Conservation (phyloP, 2,329 filamentous ascomycete genomes). For the Westerdykella ornata region DNA sequence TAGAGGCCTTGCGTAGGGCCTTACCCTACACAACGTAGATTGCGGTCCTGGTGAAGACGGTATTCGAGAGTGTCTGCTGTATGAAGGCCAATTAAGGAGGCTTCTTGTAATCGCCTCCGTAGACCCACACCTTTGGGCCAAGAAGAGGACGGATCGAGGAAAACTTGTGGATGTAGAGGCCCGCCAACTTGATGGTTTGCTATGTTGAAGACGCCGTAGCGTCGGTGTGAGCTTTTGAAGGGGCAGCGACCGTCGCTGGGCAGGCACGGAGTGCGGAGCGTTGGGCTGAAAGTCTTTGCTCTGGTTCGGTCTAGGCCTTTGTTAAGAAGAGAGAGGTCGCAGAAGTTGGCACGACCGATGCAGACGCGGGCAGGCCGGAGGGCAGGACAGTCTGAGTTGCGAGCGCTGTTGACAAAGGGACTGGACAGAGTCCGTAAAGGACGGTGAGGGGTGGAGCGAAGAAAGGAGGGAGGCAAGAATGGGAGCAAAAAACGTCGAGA, state of each 20-base stretch:
- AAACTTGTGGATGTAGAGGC: slow-evolving; percentile 63
- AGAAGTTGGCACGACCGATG: too few relatives aligned
- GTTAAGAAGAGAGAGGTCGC: too few relatives aligned
- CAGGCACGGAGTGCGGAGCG: too few relatives aligned
- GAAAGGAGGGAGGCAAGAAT: too few relatives aligned
- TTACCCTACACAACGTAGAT: slow-evolving; percentile 36
- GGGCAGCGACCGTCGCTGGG: slow-evolving; percentile 11
- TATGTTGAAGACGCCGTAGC: slow-evolving; percentile 34
- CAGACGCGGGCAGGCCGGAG: too few relatives aligned
- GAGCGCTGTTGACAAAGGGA: too few relatives aligned
- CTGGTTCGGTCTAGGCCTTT: too few relatives aligned
- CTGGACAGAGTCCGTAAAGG: too few relatives aligned
- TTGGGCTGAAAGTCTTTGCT: too few relatives aligned
- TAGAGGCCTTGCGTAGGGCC: slow-evolving; percentile 42
- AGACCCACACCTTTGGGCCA: slow-evolving; percentile 89
- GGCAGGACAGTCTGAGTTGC: too few relatives aligned
- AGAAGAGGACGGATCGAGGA: slow-evolving; percentile 81
- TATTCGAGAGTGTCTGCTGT: slow-evolving; percentile 2
- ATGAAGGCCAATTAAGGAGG: slow-evolving; percentile 76
- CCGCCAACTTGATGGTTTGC: slow-evolving; percentile 88
- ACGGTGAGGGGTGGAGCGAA: too few relatives aligned
- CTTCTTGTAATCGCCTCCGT: slow-evolving; percentile 87
- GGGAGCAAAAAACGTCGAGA: too few relatives aligned
- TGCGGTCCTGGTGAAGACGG: slow-evolving; percentile 15
- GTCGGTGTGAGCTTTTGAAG: slow-evolving; percentile 21